These are phyloP conservation scores for Astrothelium macrocarpum DNA, from an alignment of 495 filamentous ascomycete species.

Conservation along the genomic window DNA sequence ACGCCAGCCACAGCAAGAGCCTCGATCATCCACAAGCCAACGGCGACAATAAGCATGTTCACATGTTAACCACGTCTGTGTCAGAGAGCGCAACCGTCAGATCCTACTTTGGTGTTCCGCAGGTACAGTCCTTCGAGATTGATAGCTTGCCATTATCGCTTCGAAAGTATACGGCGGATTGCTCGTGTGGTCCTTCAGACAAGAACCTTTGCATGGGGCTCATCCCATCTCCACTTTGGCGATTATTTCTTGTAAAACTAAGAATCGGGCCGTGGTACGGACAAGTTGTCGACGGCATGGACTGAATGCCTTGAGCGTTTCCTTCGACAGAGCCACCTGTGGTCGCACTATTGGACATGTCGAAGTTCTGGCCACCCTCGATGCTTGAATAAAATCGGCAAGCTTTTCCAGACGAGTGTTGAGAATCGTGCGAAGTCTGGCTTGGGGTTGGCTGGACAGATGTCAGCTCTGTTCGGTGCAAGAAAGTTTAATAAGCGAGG, in stretches of 20 bases:
- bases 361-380: not conserved
- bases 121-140: slow-evolving; percentile 13
- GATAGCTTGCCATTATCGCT: slow-evolving; percentile 11
- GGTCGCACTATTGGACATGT: not conserved
- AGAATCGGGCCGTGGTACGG: slow-evolving; percentile 5
- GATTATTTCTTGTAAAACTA: not conserved
- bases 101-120: too few relatives aligned
- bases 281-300: not conserved
- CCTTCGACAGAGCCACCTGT: not conserved
- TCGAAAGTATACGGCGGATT: slow-evolving; percentile 9
- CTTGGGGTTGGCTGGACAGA: not conserved
- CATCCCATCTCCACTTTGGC: not conserved
- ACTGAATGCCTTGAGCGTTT: not conserved
- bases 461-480: not conserved
- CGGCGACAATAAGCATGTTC: too few relatives aligned
- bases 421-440: not conserved
- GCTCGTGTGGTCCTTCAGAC: slow-evolving; percentile 8
- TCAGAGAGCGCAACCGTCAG: too few relatives aligned
- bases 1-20: too few relatives aligned
- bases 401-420: not conserved
- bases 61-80: too few relatives aligned
- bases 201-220: slow-evolving; percentile 13
- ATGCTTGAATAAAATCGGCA: not conserved
- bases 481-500: not conserved
- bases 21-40: too few relatives aligned